phyloP scores from a whole-genome alignment of 257 asterid species.

The Nicotiana undulata region DNA sequence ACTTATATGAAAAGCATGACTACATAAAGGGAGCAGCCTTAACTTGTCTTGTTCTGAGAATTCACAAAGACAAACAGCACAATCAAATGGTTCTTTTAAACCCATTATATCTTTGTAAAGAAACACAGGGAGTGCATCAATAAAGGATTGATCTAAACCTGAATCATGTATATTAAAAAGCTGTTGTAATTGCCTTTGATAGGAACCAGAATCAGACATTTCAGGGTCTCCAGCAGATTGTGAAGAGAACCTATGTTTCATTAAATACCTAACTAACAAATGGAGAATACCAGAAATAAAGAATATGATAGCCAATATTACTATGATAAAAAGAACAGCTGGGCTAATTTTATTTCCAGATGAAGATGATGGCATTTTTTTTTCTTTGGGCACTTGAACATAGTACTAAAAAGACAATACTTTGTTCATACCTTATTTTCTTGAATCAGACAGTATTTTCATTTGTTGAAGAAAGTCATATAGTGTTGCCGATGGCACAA shows the following conservation, averaged over 20 bases:
- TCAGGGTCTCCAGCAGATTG: slow-evolving; percentile 28
- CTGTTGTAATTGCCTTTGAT: slow-evolving; percentile 78
- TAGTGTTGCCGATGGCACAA: not conserved
- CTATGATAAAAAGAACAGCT: slow-evolving; percentile 41
- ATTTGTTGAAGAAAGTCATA: slow-evolving; percentile 4
- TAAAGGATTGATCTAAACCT: slow-evolving; percentile 69
- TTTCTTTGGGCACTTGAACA: slow-evolving; percentile 6
- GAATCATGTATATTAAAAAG: slow-evolving; percentile 79
- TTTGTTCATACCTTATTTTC: slow-evolving; percentile 4
- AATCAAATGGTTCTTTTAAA: slow-evolving; percentile 71
- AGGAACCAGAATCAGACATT: slow-evolving; percentile 42
- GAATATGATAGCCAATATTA: slow-evolving; percentile 43
- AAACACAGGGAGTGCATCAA: slow-evolving; percentile 82
- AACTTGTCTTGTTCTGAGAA: slow-evolving; percentile 57
- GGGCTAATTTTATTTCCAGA: slow-evolving; percentile 65
- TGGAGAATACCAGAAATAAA: slow-evolving; percentile 58
- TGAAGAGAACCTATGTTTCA: slow-evolving; percentile 31
- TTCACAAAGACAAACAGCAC: slow-evolving; percentile 86
- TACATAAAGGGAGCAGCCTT: slow-evolving; percentile 69
- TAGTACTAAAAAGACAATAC: slow-evolving; percentile 22
- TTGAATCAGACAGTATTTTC: not conserved
- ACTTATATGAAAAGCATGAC: slow-evolving; percentile 87
- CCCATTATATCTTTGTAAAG: slow-evolving; percentile 68
- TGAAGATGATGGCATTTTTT: slow-evolving; percentile 18
- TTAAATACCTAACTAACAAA: slow-evolving; percentile 47